Conservation (phyloP, 805 yeast species). For the Metschnikowia bowlesiae region DNA sequence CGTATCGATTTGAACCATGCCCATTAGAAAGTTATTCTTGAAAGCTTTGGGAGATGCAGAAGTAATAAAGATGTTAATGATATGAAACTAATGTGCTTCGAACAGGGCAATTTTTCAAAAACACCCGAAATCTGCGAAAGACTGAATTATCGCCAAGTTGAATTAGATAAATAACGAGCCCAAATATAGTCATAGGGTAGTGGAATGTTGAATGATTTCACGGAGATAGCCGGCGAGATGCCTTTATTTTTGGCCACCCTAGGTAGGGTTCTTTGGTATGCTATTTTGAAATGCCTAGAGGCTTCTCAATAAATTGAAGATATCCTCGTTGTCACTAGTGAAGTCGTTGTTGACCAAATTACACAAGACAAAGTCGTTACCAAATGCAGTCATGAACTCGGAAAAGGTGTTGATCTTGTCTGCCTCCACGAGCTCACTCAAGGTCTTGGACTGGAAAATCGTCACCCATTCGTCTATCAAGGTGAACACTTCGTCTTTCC, state of each 20-base stretch:
- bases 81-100: not conserved
- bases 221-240: not conserved
- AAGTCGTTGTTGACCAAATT: conserved; percentile 90
- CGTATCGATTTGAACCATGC: conserved; percentile 28
- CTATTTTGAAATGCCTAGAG: conserved; percentile 1
- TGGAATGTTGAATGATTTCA: not conserved
- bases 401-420: conserved; percentile 31
- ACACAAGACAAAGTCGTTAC: conserved; percentile 65
- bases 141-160: conserved; percentile 21
- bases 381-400: conserved; percentile 42
- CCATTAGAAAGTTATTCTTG: conserved; percentile 22
- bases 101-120: not conserved
- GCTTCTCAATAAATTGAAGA: conserved; percentile 49
- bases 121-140: conserved; percentile 12
- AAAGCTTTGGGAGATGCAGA: conserved; percentile 3
- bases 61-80: conserved; percentile 2
- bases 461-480: conserved; percentile 77
- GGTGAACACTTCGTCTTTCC: conserved; percentile 94
- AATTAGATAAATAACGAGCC: conserved; percentile 18
- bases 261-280: not conserved
- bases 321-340: conserved; percentile 48
- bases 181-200: not conserved
- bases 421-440: conserved; percentile 28
- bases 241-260: not conserved
- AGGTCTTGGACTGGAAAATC: conserved; percentile 39